A percentile compares a stretch with the other conserved stretches of the same genome.
These are phyloP conservation scores for Ramaria rubella DNA, from an alignment of 768 basidiomycete genomes.

Conservation along the genomic window DNA sequence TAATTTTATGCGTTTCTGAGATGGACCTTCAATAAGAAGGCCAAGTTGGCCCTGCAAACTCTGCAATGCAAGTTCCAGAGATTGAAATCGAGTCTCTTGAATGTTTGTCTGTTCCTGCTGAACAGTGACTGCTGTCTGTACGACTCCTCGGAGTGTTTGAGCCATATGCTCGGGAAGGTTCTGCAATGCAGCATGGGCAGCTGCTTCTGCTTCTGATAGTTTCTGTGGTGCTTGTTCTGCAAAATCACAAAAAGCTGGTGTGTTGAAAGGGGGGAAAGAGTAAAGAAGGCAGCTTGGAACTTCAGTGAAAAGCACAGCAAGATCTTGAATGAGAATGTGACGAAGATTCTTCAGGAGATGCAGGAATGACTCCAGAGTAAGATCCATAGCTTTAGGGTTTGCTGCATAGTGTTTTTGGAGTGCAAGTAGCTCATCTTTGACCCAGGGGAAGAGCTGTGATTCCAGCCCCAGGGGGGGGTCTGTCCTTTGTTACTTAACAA, in stretches of 20 bases:
- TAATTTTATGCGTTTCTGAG: not conserved
- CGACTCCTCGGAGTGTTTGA: not conserved
- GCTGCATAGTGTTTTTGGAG: too few species aligned
- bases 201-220: constrained; percentile 17
- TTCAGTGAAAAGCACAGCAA: constrained; percentile 22
- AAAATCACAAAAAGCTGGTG: constrained; percentile 18
- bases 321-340: constrained; percentile 30
- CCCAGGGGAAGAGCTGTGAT: constrained; percentile 22
- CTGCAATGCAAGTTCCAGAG: not conserved
- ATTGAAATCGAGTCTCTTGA: not conserved
- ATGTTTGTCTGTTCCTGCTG: not conserved
- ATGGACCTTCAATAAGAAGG: not conserved
- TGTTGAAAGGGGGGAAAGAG: constrained; percentile 24
- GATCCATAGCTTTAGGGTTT: constrained; percentile 17
- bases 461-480: constrained; percentile 21
- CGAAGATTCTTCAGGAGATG: constrained; percentile 21
- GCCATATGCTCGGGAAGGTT: too few species aligned
- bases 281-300: constrained; percentile 23
- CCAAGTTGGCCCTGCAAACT: not conserved
- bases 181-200: constrained; percentile 15
- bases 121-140: not conserved
- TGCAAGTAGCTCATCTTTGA: constrained; percentile 18
- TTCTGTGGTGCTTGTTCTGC: constrained; percentile 9
- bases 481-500: constrained; percentile 1
- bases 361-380: constrained; percentile 25